Evolutionary conservation across 2,329 filamentous ascomycete species (phyloP), one percentile per base, ranked within the genome.

Genomic region (Simplicillium aogashimaense): DNA sequence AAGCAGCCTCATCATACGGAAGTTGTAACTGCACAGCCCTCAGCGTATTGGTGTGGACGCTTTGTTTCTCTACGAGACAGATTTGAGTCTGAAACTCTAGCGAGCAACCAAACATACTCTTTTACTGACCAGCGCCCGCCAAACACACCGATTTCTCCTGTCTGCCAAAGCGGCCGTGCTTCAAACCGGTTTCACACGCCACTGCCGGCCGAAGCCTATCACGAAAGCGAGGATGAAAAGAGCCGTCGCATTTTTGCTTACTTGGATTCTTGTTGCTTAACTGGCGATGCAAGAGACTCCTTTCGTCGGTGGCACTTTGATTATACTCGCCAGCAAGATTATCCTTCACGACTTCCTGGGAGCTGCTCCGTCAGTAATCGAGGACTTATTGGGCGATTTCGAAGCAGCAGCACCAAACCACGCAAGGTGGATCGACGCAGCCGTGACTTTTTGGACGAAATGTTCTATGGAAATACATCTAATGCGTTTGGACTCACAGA

Each of bases 21-120:
- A 3, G 55, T 77, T 12, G 52, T 53, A 38, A 58, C 52, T 0
- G 64, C 69, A 2, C 67, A 72, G 48, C 57, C 66, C 6, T 65
- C 67, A 2, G 55, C 63, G 3, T 82, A 79, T 54, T 83, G 79
- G 79, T 63, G 67, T 10, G 79, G 79, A 14, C 73, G 79, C 31
- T 80, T 81, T 51, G 59, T 68, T 38, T 59, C 73, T 2, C 56
- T 81, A 1, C 64, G 72, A 38, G 77, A 82, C 55, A 67, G 64
- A 14, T 55, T 56, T 13, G 43, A 52, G 3, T 31, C 53, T 3
- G 58, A 63, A 29, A 15, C 5, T 13, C 11, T 32, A 12, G 20
- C 20, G 9, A 6, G 9, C 20, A 25, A 25, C 9, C 20, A 25
- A 25, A 25, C 20, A 5, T 25, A 25, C 20, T 39, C 37, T 12